A percentile compares a stretch with the other conserved stretches of the same genome.
These are phyloP conservation scores for Penicillium janthinellum DNA, from an alignment of 2,329 filamentous ascomycete species.

Conservation along the genomic window DNA sequence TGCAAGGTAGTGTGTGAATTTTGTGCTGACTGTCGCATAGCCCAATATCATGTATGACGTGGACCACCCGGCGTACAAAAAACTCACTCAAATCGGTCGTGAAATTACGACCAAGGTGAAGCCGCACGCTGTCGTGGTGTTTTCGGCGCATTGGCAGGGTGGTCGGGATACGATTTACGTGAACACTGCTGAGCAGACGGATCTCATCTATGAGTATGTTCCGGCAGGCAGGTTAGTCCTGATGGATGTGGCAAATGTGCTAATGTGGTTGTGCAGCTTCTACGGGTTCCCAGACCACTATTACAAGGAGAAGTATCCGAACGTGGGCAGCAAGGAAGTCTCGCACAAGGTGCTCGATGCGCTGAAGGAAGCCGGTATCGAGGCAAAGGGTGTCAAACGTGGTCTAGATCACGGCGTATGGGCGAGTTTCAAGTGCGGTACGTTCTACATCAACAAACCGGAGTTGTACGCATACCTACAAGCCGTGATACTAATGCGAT, in stretches of 20 bases:
- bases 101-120: constrained; percentile 72
- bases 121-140: constrained; percentile 72
- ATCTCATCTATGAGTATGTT: constrained; percentile 68
- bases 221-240: neutral
- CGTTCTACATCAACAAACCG: constrained; percentile 21
- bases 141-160: constrained; percentile 77
- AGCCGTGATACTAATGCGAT: neutral
- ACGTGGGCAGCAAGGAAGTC: constrained; percentile 62
- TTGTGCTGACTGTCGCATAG: constrained; percentile 20
- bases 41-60: constrained; percentile 70
- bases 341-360: constrained; percentile 60
- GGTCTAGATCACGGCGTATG: constrained; percentile 78
- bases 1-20: neutral
- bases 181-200: constrained; percentile 65
- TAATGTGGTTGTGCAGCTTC: constrained; percentile 50
- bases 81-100: constrained; percentile 65
- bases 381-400: constrained; percentile 60
- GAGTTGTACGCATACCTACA: neutral
- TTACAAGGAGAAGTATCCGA: constrained; percentile 68
- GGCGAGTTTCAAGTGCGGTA: constrained; percentile 63
- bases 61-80: constrained; percentile 65
- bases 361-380: constrained; percentile 60
- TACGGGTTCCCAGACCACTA: constrained; percentile 71
- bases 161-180: constrained; percentile 59
- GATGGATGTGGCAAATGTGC: neutral